A percentile compares a stretch with the other conserved stretches of the same genome.
These are phyloP conservation scores for Trichosanthes cucumerina DNA, from an alignment of 306 rosid genomes.

Conservation along the genomic window DNA sequence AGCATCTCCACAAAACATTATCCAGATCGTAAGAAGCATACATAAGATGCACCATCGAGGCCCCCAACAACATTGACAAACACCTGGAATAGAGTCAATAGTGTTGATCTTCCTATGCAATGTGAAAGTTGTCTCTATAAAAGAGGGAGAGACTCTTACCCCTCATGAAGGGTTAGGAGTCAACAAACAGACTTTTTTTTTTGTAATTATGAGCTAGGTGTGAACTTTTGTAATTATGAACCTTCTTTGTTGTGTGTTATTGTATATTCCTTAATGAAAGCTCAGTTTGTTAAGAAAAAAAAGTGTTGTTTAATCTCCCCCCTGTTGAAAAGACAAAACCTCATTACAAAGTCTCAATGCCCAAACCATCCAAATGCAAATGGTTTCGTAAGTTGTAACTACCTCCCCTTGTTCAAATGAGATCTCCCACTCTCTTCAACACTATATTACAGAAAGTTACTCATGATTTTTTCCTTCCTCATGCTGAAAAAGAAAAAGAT, in stretches of 20 bases:
- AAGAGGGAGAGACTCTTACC: neutral
- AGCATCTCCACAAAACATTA: neutral
- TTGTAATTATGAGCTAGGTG: neutral
- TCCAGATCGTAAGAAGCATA: neutral
- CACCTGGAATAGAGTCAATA: neutral
- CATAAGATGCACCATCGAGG: neutral
- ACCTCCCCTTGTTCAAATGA: neutral
- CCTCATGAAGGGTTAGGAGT: neutral
- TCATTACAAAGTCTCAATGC: neutral
- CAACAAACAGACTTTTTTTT: no score
- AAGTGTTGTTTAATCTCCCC: no score
- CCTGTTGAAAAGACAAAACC: no score
- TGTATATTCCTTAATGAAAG: neutral
- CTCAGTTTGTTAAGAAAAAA: no score
- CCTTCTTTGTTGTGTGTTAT: neutral
- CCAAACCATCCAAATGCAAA: neutral
- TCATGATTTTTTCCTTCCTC: neutral
- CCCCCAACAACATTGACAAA: neutral
- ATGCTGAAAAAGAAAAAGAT: neutral
- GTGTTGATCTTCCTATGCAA: neutral
- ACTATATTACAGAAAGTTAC: neutral
- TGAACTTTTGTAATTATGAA: neutral
- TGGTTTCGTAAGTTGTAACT: no score
- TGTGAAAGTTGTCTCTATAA: neutral
- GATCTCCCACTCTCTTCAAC: neutral